Evolutionary conservation across 371 early-diverging fungal species (phyloP), one percentile per base, ranked within the genome.

Genomic region (Mortierella sp.): DNA sequence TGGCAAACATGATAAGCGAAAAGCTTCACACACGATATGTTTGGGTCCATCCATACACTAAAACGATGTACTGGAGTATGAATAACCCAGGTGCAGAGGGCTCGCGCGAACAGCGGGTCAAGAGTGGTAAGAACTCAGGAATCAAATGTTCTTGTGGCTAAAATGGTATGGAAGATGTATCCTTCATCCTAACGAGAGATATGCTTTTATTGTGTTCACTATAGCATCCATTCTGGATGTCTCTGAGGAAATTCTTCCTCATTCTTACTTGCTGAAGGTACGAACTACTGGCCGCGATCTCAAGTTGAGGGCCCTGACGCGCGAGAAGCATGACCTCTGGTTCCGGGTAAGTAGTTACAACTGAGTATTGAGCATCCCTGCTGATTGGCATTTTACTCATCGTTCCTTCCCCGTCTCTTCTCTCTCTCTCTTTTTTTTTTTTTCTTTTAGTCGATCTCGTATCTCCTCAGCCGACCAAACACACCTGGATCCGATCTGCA

Each of bases 41-140:
- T 65, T 94, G 95, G 95, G 84, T 95, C 15, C 93, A 94, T 74
- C 95, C 95, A 22, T 94, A 94, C 66, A 91, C 93, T 47, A 91
- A 90, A 69, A 92, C 92, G 13, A 76, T 95, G 28, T 92, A 94
- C 71, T 95, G 95, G 95, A 89, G 91, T 75, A 81, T 85, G 67
- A 85, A 87, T 58, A 90, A 92, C 43, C 93, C 94, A 6, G 91
- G 89, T n/a, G 70, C 74, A 5, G 87, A 88, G 76, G 87, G 86
- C 24, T 58, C 76, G 41, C 73, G 80, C 58, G 88, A 88, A 74
- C 68, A 86, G 41, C 85, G 84, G 32, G 88, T 86, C 50, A 90
- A 89, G 85, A 88, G 87, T 72, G 87, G 89, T 86, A 87, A 77
- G 69, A 33, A 43, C 61, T 24, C 57, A 38, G 32, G 40, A 36